phyloP scores from a whole-genome alignment of 1,139 yeast species.

The Geotrichum fermentans region DNA sequence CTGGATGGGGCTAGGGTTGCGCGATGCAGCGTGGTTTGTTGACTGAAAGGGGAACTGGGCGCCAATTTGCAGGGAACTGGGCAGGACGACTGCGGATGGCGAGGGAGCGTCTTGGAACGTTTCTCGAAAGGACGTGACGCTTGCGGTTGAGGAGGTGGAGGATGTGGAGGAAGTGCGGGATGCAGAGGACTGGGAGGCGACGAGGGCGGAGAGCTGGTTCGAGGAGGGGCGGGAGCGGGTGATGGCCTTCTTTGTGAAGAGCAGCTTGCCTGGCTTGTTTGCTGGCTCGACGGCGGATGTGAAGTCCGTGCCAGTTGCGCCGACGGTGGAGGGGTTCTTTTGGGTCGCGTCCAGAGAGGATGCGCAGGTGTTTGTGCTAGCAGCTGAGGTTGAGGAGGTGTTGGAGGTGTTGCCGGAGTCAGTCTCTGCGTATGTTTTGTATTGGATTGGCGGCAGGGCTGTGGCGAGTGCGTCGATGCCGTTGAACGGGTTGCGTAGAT shows the following conservation, averaged over 20 bases:
- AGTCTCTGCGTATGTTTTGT: neutral
- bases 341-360: neutral
- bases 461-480: neutral
- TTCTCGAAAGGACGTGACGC: neutral
- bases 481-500: neutral
- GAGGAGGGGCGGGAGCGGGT: constrained; percentile 4
- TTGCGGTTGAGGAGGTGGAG: neutral
- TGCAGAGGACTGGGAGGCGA: neutral
- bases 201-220: constrained; percentile 5
- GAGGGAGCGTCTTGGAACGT: neutral
- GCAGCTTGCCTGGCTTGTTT: constrained; percentile 1
- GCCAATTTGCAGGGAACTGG: neutral
- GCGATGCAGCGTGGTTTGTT: neutral
- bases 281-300: neutral
- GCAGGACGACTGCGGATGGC: neutral
- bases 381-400: constrained; percentile 1
- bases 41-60: constrained; percentile 4
- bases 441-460: neutral
- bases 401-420: constrained; percentile 6
- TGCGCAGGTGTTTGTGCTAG: constrained; percentile 1
- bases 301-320: constrained; percentile 1
- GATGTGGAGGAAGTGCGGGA: neutral
- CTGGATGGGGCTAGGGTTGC: neutral
- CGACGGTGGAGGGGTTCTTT: neutral
- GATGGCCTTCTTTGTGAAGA: constrained; percentile 9